Evolutionary conservation across 2,329 filamentous ascomycete species (phyloP).

Genomic region (Cladophialophora psammophila): DNA sequence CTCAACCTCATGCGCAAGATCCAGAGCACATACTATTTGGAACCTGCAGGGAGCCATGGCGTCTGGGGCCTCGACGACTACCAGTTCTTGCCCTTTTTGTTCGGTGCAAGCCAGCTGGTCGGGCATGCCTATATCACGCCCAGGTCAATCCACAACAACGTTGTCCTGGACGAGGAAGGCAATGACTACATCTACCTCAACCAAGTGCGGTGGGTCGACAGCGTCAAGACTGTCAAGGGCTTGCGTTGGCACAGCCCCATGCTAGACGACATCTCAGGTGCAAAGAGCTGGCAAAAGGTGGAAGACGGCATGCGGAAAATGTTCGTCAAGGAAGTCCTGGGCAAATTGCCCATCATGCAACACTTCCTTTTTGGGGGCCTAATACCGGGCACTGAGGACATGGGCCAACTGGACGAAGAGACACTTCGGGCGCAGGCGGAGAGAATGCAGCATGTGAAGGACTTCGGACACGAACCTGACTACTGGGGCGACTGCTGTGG

Average conservation of each 20-base stretch:
- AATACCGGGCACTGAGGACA: constrained; percentile 78
- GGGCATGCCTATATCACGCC: constrained; percentile 83
- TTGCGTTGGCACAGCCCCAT: constrained; percentile 97
- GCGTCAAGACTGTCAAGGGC: constrained; percentile 93
- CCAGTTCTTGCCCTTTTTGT: constrained; percentile 94
- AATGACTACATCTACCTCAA: constrained; percentile 88
- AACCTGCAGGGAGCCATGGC: constrained; percentile 94
- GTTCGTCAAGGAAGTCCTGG: constrained; percentile 91
- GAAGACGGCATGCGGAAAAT: constrained; percentile 95
- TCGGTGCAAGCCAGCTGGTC: constrained; percentile 88
- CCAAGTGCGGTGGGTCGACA: constrained; percentile 93
- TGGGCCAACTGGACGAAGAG: constrained; percentile 68
- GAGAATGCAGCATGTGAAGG: constrained; percentile 74
- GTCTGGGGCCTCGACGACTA: constrained; percentile 99
- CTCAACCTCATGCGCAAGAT: constrained; percentile 84
- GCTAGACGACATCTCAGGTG: constrained; percentile 94
- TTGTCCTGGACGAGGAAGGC: constrained; percentile 85
- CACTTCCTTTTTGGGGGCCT: constrained; percentile 94
- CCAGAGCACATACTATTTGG: constrained; percentile 93
- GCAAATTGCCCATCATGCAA: constrained; percentile 97
- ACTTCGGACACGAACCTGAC: constrained; percentile 62
- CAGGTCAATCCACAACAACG: constrained; percentile 82
- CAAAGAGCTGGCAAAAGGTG: constrained; percentile 89
- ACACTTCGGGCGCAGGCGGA: constrained; percentile 51
- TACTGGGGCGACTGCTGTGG: constrained; percentile 96